A percentile compares a stretch with the other conserved stretches of the same genome.
Evolutionary conservation across 2,329 filamentous ascomycete species (phyloP).

Genomic region (Fusarium musae): DNA sequence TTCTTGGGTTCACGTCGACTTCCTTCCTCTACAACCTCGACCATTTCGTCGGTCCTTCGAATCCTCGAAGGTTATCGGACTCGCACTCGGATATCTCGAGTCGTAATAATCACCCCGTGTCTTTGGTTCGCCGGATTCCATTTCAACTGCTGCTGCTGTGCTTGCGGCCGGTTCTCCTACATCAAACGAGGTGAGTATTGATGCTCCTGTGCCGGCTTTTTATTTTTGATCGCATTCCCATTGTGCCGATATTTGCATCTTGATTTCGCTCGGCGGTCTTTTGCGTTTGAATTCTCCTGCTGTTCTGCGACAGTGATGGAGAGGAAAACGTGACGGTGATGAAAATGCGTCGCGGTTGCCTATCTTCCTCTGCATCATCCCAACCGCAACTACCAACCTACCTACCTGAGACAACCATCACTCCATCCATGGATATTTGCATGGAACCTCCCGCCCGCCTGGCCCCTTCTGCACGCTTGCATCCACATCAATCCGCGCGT

Average conservation of each 20-base stretch:
- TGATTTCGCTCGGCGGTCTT: not conserved
- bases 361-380: constrained; percentile 25
- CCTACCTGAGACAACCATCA: constrained; percentile 16
- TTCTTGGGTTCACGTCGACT: constrained; percentile 22
- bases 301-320: constrained; percentile 10
- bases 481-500: constrained; percentile 5
- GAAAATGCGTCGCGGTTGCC: constrained; percentile 22
- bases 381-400: not conserved
- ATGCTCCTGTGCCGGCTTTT: constrained; percentile 18
- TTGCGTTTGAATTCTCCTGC: constrained; percentile 3
- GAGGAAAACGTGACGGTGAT: constrained; percentile 13
- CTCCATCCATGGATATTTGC: constrained; percentile 1
- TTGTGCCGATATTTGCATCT: not conserved
- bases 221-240: constrained; percentile 15
- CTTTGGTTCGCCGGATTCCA: constrained; percentile 16
- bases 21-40: constrained; percentile 30
- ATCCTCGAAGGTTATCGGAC: constrained; percentile 37
- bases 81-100: constrained; percentile 26
- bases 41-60: constrained; percentile 33
- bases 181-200: constrained; percentile 38
- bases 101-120: constrained; percentile 18
- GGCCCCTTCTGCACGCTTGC: constrained; percentile 8
- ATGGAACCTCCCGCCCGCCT: constrained; percentile 4
- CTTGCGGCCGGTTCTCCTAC: constrained; percentile 24
- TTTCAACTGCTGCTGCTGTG: constrained; percentile 32